A percentile compares a stretch with the other conserved stretches of the same genome.
Evolutionary conservation across 176 grass and related monocot genomes (phyloP).

Genomic region (Puccinellia tenuiflora): DNA sequence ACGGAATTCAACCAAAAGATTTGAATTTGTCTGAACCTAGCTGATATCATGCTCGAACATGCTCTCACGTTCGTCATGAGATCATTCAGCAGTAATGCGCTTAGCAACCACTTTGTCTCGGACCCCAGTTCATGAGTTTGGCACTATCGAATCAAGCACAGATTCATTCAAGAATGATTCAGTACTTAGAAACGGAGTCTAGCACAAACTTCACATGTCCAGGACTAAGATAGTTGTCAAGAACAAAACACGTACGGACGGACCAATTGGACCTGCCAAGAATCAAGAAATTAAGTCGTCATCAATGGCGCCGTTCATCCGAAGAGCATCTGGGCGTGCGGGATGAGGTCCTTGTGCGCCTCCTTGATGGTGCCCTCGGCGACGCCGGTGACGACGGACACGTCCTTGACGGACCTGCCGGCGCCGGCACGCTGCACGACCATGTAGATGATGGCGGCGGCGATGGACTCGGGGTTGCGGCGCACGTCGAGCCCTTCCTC

Average conservation of each 20-base stretch:
- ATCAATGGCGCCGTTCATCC: not conserved
- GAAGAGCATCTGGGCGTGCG: slow-evolving; percentile 30
- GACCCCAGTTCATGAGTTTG: not conserved
- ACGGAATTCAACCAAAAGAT: too few relatives aligned
- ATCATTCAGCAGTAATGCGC: not conserved
- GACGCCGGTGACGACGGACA: slow-evolving; percentile 39
- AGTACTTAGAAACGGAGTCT: slow-evolving; percentile 23
- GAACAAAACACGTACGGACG: not conserved
- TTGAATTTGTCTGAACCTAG: too few relatives aligned
- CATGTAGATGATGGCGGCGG: slow-evolving; percentile 48
- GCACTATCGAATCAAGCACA: slow-evolving; percentile 27
- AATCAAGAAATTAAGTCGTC: not conserved
- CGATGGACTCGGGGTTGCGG: slow-evolving; percentile 44
- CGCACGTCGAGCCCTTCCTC: slow-evolving; percentile 38
- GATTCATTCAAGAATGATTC: slow-evolving; percentile 29
- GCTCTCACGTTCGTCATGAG: not conserved
- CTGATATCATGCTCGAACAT: not conserved
- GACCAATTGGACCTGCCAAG: not conserved
- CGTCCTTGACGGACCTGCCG: slow-evolving; percentile 23
- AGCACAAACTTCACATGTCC: not conserved
- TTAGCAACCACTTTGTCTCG: not conserved
- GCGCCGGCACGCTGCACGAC: slow-evolving; percentile 18
- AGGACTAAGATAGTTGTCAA: not conserved
- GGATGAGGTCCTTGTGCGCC: slow-evolving; percentile 36
- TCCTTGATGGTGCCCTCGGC: slow-evolving; percentile 45